These are phyloP conservation scores for Pichia cabralensis DNA, from an alignment of 805 yeast species.

Conservation along the genomic window DNA sequence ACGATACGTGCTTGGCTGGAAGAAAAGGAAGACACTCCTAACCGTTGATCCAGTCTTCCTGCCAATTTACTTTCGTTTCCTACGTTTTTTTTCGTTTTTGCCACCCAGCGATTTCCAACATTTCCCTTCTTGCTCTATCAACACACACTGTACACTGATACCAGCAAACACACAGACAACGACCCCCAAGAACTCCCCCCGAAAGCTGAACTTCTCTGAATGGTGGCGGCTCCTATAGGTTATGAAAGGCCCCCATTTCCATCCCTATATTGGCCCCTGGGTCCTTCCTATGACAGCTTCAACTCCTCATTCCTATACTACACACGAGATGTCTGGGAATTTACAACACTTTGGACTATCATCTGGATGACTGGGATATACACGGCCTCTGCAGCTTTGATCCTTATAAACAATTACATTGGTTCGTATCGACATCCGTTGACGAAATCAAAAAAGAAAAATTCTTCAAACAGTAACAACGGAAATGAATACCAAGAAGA, in stretches of 20 bases:
- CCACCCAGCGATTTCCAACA: too few relatives aligned
- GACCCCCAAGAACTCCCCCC: too few relatives aligned
- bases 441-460: background rate
- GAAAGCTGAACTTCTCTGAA: too few relatives aligned
- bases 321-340: conserved; percentile 66
- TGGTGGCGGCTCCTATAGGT: conserved; percentile 56
- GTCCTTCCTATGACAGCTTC: conserved; percentile 23
- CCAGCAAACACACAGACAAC: too few relatives aligned
- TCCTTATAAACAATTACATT: conserved; percentile 40
- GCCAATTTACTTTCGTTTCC: too few relatives aligned
- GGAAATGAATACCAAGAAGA: too few relatives aligned
- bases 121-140: too few relatives aligned
- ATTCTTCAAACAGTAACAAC: background rate
- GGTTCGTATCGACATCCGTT: conserved; percentile 13
- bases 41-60: too few relatives aligned
- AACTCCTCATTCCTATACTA: conserved; percentile 54
- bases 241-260: conserved; percentile 76
- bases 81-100: too few relatives aligned
- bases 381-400: conserved; percentile 51
- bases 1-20: too few relatives aligned
- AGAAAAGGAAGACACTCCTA: too few relatives aligned
- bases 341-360: conserved; percentile 74
- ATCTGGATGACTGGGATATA: conserved; percentile 59
- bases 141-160: too few relatives aligned
- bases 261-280: conserved; percentile 63